A percentile compares a stretch with the other conserved stretches of the same genome.
Evolutionary conservation across 1,139 yeast species (phyloP).

Genomic region (Lodderomyces parapsilosis): DNA sequence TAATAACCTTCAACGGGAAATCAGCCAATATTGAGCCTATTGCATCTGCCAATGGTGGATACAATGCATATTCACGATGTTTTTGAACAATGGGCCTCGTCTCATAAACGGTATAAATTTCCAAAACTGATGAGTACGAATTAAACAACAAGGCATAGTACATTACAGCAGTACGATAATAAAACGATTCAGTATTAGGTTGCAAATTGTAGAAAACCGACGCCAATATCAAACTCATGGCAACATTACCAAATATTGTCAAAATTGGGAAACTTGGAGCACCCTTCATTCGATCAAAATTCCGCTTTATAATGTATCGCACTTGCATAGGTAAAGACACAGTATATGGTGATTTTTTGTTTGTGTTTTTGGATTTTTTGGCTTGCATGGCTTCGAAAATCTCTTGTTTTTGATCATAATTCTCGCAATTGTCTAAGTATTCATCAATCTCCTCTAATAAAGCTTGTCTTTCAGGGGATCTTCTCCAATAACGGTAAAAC

Average conservation of each 20-base stretch:
- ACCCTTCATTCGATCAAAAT: constrained; percentile 60
- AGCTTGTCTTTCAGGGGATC: constrained; percentile 19
- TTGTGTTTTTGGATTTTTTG: constrained; percentile 53
- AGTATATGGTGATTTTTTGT: constrained; percentile 60
- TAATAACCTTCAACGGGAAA: constrained; percentile 52
- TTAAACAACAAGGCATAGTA: constrained; percentile 58
- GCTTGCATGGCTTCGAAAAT: constrained; percentile 52
- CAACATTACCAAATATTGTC: constrained; percentile 59
- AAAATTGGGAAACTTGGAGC: constrained; percentile 65
- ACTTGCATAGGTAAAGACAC: constrained; percentile 68
- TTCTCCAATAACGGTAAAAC: constrained; percentile 25
- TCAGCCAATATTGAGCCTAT: constrained; percentile 58
- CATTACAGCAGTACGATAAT: constrained; percentile 55
- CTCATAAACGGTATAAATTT: constrained; percentile 54
- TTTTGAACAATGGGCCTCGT: constrained; percentile 60
- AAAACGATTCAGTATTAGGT: constrained; percentile 49
- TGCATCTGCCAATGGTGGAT: constrained; percentile 69
- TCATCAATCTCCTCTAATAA: constrained; percentile 20
- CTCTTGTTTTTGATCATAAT: constrained; percentile 18
- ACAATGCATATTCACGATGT: constrained; percentile 62
- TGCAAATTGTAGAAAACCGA: constrained; percentile 62
- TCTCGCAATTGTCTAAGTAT: constrained; percentile 16
- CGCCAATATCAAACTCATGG: constrained; percentile 71
- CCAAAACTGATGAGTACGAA: constrained; percentile 57
- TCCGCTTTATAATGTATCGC: constrained; percentile 58